Percentiles rank a stretch among this genome's conserved stretches.
Evolutionary conservation across 768 basidiomycete species (phyloP).

Genomic region (Pholiota conissans): DNA sequence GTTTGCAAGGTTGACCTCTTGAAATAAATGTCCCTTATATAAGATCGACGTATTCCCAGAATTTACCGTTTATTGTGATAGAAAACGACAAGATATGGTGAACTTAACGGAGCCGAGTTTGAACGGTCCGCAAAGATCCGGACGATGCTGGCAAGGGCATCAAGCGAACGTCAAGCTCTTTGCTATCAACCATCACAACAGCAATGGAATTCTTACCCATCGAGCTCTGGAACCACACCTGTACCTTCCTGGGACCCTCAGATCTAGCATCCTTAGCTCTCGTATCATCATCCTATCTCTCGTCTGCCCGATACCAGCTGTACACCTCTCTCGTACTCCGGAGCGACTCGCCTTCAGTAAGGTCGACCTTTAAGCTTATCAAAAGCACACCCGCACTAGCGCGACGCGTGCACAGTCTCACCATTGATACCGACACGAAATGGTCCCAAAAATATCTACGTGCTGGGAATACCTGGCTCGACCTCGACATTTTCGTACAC

Average conservation of each 20-base stretch:
- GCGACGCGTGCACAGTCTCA: neutral
- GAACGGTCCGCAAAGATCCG: no score
- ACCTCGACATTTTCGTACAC: neutral
- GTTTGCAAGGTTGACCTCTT: no score
- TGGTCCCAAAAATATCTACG: neutral
- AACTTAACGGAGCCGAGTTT: no score
- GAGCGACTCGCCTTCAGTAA: neutral
- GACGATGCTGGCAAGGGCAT: no score
- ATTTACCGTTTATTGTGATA: no score
- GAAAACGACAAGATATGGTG: no score
- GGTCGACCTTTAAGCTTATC: neutral
- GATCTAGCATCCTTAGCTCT: constrained; percentile 1
- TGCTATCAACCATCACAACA: neutral
- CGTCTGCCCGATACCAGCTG: neutral
- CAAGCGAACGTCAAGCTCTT: no score
- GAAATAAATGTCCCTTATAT: no score
- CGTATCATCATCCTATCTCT: neutral
- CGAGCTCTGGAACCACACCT: constrained; percentile 4
- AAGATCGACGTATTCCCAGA: no score
- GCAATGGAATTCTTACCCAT: neutral
- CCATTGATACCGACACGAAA: neutral
- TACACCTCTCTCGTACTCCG: neutral
- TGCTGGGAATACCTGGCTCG: constrained; percentile 3
- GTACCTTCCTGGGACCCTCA: neutral
- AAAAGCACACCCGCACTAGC: neutral